Conservation (phyloP, 208 protist genomes). For the Phytomonas sp. region DNA sequence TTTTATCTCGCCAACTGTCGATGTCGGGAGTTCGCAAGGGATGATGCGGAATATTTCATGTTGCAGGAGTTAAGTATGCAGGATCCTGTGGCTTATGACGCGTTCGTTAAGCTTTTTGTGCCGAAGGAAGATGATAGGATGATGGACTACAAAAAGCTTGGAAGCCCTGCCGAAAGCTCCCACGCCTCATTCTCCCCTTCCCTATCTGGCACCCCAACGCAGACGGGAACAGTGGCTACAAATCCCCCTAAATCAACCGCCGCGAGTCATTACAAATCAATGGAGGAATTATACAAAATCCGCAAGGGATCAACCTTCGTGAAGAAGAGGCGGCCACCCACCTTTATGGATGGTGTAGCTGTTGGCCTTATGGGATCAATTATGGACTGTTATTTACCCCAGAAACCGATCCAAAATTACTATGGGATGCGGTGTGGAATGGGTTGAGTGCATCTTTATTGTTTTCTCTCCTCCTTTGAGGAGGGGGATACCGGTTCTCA, state of each 20-base stretch:
- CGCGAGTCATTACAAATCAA: not conserved
- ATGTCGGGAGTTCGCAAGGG: slow-evolving; percentile 62
- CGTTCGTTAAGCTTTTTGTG: not conserved
- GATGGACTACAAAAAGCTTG: not conserved
- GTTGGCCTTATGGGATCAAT: slow-evolving; percentile 72
- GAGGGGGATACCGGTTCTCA: not conserved
- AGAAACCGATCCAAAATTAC: slow-evolving; percentile 57
- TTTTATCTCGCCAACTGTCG: slow-evolving; percentile 56
- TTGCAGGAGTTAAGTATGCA: slow-evolving; percentile 23
- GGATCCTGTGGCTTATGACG: slow-evolving; percentile 7
- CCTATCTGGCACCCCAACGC: not conserved
- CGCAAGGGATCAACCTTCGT: not conserved
- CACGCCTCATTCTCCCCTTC: not conserved
- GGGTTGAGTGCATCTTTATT: slow-evolving; percentile 20
- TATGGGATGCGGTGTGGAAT: slow-evolving; percentile 63
- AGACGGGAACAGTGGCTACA: not conserved
- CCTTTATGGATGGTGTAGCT: slow-evolving; percentile 71
- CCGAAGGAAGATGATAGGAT: not conserved
- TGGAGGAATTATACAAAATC: not conserved
- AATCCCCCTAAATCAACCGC: not conserved
- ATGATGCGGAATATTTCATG: slow-evolving; percentile 59
- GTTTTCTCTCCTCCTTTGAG: not conserved
- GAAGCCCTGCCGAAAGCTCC: not conserved
- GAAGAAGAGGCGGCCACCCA: slow-evolving; percentile 19
- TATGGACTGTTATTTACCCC: slow-evolving; percentile 77